A percentile compares a stretch with the other conserved stretches of the same genome.
These are phyloP conservation scores for Lizanozyma gosingica DNA, from an alignment of 1,139 yeast genomes.

Conservation along the genomic window DNA sequence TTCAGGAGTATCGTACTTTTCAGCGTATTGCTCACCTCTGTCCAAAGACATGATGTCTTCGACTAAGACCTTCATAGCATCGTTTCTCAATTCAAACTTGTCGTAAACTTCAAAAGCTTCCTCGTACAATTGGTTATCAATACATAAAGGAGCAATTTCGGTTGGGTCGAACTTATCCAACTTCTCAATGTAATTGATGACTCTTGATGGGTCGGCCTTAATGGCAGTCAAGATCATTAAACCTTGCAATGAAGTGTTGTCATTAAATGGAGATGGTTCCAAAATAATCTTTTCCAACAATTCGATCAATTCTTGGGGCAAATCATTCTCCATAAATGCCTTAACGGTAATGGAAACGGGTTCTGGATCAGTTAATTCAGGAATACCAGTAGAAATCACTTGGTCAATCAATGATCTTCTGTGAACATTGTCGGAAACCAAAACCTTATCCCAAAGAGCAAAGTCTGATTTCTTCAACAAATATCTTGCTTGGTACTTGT, in stretches of 20 bases:
- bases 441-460: conserved; percentile 72
- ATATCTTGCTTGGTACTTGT: conserved; percentile 96
- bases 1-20: conserved; percentile 75
- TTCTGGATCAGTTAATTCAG: conserved; percentile 91
- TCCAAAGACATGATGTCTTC: conserved; percentile 92
- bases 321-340: conserved; percentile 93
- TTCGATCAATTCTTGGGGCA: conserved; percentile 89
- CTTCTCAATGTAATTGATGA: conserved; percentile 74
- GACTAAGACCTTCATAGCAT: conserved; percentile 84
- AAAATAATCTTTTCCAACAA: conserved; percentile 88
- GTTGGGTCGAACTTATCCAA: conserved; percentile 86
- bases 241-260: conserved; percentile 91
- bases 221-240: conserved; percentile 87
- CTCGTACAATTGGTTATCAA: conserved; percentile 80
- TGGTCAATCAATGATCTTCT: conserved; percentile 90
- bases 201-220: conserved; percentile 87
- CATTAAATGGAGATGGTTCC: conserved; percentile 95
- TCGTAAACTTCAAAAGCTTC: conserved; percentile 94
- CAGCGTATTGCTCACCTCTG: conserved; percentile 91
- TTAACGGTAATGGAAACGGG: conserved; percentile 93
- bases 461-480: conserved; percentile 78
- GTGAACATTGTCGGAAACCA: conserved; percentile 68
- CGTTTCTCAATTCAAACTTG: conserved; percentile 67
- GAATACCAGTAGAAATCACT: conserved; percentile 92
- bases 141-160: conserved; percentile 89